Conservation (phyloP, 164 flowering plant species). For the Vitis rupestris region DNA sequence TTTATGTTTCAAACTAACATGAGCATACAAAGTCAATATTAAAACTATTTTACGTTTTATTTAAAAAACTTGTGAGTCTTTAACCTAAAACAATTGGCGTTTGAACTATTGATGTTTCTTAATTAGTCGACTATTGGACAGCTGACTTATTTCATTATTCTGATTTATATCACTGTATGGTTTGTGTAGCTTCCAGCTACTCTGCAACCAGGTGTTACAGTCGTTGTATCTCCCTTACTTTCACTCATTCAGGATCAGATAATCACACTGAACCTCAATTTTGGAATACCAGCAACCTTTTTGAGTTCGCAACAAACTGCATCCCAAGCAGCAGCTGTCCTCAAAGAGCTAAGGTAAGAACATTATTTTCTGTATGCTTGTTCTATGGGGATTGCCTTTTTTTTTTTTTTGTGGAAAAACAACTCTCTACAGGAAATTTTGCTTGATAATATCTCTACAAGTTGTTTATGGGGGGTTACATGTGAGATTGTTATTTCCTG, state of each 20-base stretch:
- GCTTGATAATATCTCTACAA: neutral
- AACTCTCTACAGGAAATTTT: neutral
- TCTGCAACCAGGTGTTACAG: conserved; percentile 76
- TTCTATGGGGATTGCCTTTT: neutral
- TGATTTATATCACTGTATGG: conserved; percentile 2
- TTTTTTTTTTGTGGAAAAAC: neutral
- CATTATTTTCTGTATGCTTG: conserved; percentile 6
- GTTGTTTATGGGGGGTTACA: neutral
- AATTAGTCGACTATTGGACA: neutral
- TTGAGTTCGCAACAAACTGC: conserved; percentile 88
- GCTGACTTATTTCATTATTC: neutral
- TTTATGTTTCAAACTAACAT: too few relatives aligned
- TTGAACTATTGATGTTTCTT: neutral
- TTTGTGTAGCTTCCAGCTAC: conserved; percentile 91
- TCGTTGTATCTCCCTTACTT: conserved; percentile 84
- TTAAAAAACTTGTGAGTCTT: neutral
- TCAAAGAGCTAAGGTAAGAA: conserved; percentile 79
- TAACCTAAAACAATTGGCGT: neutral
- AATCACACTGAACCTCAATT: conserved; percentile 74
- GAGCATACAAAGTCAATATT: too few relatives aligned
- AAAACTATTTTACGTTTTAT: too few relatives aligned
- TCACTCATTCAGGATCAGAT: conserved; percentile 98
- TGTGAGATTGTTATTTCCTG: neutral
- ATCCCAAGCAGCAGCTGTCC: conserved; percentile 71
- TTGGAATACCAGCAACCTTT: conserved; percentile 89